A percentile compares a stretch with the other conserved stretches of the same genome.
These are phyloP conservation scores for Cupressus sempervirens DNA, from an alignment of 75 land plant species.

Conservation along the genomic window DNA sequence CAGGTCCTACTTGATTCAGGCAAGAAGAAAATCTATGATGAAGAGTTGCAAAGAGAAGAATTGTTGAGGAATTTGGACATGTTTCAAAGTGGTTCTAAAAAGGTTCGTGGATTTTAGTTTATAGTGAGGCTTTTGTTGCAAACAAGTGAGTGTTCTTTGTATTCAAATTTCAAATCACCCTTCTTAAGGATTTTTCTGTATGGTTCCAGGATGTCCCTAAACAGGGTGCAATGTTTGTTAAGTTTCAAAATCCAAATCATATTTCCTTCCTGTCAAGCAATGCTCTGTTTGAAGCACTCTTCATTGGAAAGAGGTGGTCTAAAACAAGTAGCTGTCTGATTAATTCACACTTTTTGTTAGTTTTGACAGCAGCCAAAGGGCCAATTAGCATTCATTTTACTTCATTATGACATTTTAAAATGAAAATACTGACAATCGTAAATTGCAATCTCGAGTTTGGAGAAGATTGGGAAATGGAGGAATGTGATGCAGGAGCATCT, in stretches of 20 bases:
- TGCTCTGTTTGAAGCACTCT: not conserved
- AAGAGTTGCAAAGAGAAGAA: conserved; percentile 81
- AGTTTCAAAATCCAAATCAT: not conserved
- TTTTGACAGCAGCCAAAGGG: not conserved
- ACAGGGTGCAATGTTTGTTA: not conserved
- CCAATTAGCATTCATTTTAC: not conserved
- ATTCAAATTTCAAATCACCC: not conserved
- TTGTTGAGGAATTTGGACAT: conserved; percentile 57
- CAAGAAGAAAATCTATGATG: conserved; percentile 84
- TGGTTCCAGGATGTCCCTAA: not conserved
- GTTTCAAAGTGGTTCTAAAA: conserved; percentile 45
- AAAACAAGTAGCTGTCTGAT: not conserved
- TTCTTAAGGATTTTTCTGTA: not conserved
- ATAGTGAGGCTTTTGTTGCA: not conserved
- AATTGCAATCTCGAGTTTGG: not conserved
- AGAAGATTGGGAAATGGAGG: not conserved
- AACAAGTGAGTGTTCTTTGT: not conserved
- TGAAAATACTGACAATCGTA: not conserved
- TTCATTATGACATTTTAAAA: not conserved
- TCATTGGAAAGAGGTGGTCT: not conserved
- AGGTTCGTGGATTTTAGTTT: conserved; percentile 29
- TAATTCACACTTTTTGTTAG: not conserved
- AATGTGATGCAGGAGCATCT: too few relatives aligned
- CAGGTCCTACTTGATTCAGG: conserved; percentile 77
- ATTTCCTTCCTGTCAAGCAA: not conserved